phyloP scores from a whole-genome alignment of 2,329 filamentous ascomycete genomes.

The Thelonectria olida region DNA sequence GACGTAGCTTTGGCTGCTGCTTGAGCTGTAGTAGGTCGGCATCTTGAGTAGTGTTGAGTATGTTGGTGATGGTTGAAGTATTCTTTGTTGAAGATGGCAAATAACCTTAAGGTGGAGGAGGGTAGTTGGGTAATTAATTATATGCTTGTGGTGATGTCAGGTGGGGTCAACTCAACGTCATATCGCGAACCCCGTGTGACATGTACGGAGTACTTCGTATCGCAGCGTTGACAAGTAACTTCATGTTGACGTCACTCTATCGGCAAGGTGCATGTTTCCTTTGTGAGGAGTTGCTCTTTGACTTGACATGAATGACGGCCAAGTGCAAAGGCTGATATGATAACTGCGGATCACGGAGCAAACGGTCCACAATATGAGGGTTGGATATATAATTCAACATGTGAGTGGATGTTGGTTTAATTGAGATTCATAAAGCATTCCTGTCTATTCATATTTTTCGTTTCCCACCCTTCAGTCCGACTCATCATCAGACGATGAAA shows the following conservation, averaged over 20 bases:
- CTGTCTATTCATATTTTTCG: background rate
- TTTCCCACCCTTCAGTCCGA: slow-evolving; percentile 1
- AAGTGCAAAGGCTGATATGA: background rate
- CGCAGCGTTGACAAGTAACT: too few relatives aligned
- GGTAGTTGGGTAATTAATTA: too few relatives aligned
- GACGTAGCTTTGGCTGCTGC: background rate
- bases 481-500: slow-evolving; percentile 28
- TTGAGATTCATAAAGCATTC: background rate
- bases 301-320: too few relatives aligned
- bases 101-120: too few relatives aligned
- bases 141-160: background rate
- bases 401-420: background rate
- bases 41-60: background rate
- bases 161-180: background rate
- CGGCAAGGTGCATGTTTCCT: too few relatives aligned
- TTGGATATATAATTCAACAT: too few relatives aligned
- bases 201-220: too few relatives aligned
- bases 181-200: background rate
- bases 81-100: background rate
- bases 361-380: too few relatives aligned
- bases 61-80: background rate
- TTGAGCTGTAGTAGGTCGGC: slow-evolving; percentile 5
- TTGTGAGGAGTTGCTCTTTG: too few relatives aligned
- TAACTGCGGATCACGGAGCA: background rate
- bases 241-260: background rate